Evolutionary conservation across 345 rosid species (phyloP).

Genomic region (Eucalyptus rudis): DNA sequence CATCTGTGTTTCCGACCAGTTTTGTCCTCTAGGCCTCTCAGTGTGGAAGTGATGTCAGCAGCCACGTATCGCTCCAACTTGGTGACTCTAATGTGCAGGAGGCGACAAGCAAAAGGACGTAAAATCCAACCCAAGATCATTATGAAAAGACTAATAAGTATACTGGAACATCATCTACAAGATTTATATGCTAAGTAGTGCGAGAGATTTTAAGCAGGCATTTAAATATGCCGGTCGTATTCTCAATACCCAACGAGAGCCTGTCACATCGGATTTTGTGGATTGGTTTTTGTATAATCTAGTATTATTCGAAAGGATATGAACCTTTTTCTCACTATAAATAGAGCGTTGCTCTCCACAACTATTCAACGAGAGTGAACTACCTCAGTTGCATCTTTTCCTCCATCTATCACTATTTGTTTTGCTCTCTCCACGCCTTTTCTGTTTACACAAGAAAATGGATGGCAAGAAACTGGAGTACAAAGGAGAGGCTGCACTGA

Average conservation of each 20-base stretch:
- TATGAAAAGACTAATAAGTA: background rate
- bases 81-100: background rate
- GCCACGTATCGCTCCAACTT: background rate
- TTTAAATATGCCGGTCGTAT: background rate
- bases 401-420: background rate
- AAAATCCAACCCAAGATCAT: background rate
- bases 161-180: background rate
- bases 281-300: background rate
- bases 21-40: background rate
- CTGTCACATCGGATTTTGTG: background rate
- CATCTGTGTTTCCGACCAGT: background rate
- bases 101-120: background rate
- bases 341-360: background rate
- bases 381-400: background rate
- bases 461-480: slow-evolving; percentile 44
- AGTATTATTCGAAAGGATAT: background rate
- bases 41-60: background rate
- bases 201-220: background rate
- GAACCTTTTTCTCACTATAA: background rate
- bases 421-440: background rate
- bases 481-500: slow-evolving; percentile 41
- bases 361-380: background rate
- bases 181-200: background rate
- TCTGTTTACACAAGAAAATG: slow-evolving; percentile 3
- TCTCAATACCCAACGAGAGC: background rate